Base-by-base conservation (phyloP, 257 asterid species). In the Salvia splendens region DNA sequence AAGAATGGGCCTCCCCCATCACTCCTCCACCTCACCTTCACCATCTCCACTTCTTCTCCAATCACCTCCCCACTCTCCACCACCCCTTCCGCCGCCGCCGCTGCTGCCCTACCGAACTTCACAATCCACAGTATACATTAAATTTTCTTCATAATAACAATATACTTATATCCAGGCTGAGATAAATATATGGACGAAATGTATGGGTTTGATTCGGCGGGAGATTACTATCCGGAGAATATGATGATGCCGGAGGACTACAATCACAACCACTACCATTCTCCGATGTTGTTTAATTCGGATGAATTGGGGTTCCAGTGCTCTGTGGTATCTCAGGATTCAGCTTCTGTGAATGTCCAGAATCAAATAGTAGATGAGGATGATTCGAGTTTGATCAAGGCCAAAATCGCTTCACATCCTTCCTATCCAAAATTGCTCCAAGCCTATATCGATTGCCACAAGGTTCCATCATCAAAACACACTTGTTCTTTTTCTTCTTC, bases 361-460 rank as follows among this genome's bases (percentile, higher is more conserved):
- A 40, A 66, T 57, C 53, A 41, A 16, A 64, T 47, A n/a, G n/a
- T n/a, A 33, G 65, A 67, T 14, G 75, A 47, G 12, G 61, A 61
- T 24, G 71, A 36, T 59, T 65, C 46, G 8, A 17, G 9, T 24
- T 56, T 16, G 14, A 74, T 79, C 8, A 81, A 65, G 76, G 85
- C 85, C 8, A 85, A 73, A 62, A 80, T 88, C 40, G 84, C 91
- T 45, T 75, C 89, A 3, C 93, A 87, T 63, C 95, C 87, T 32
- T 75, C 56, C 11, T 88, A 80, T 66, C 55, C 93, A 11, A 86
- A 79, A 48, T 68, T 88, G 67, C 78, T 88, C 12, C 69, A 76
- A 5, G 81, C 89, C 67, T 80, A 70, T 65, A 73, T 88, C 50
- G 82, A 84, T 43, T 88, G 89, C 71, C 85, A 84, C 14, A 86